A percentile compares a stretch with the other conserved stretches of the same genome.
phyloP scores from a whole-genome alignment of 495 filamentous ascomycete species.

The Xylaria scruposa region DNA sequence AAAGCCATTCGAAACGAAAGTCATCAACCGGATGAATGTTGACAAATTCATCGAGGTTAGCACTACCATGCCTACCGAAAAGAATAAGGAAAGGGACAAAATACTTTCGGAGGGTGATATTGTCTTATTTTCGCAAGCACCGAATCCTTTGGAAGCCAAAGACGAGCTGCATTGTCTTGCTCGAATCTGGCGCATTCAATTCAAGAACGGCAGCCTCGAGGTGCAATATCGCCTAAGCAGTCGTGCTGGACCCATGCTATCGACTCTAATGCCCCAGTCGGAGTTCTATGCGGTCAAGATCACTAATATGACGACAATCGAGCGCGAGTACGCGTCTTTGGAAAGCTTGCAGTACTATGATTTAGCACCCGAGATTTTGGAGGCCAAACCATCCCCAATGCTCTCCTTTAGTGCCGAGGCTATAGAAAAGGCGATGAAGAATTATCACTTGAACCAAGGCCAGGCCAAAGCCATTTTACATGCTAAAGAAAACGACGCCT shows the following conservation, averaged over 20 bases:
- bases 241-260: constrained; percentile 38
- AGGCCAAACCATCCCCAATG: constrained; percentile 86
- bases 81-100: constrained; percentile 76
- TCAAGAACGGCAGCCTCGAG: constrained; percentile 79
- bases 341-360: constrained; percentile 93
- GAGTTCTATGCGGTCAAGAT: constrained; percentile 80
- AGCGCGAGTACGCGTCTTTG: constrained; percentile 92
- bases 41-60: constrained; percentile 93
- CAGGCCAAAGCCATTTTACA: constrained; percentile 94
- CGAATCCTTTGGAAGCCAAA: constrained; percentile 66
- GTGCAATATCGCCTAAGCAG: constrained; percentile 80
- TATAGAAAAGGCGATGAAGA: constrained; percentile 68
- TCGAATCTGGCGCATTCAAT: constrained; percentile 76
- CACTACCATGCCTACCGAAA: constrained; percentile 71
- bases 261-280: constrained; percentile 56
- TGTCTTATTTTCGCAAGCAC: constrained; percentile 76
- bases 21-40: constrained; percentile 84
- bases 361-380: constrained; percentile 86
- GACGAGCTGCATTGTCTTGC: constrained; percentile 82
- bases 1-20: constrained; percentile 80
- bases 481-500: constrained; percentile 91
- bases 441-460: constrained; percentile 84
- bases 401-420: constrained; percentile 77
- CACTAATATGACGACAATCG: constrained; percentile 86
- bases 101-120: constrained; percentile 85